Base-by-base conservation (phyloP, 441 rosid genomes). In the Melastoma candidum region DNA sequence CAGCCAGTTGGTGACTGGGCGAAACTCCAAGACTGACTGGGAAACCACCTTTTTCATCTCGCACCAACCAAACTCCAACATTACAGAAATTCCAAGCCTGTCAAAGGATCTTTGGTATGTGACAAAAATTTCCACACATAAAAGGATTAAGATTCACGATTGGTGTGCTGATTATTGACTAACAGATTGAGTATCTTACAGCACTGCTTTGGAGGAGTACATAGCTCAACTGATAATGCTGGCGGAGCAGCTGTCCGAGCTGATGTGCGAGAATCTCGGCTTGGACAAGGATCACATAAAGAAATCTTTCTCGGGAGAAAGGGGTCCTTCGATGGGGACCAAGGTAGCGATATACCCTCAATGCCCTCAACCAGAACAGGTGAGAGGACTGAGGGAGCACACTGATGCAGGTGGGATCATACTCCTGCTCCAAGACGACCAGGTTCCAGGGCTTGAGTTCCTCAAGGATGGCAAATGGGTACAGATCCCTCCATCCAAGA, bases 191-290 rank as follows among this genome's bases (percentile, higher is more conserved):
- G 41, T 36, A 36, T 4, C 22, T 55, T 27, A 57, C 94, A 85
- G 98, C 50, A 69, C 76, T 68, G 61, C 83, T 22, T 76, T 87
- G 82, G 85, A 81, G 12, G 84, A 77, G 53, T 85, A 87, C 76
- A 72, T 82, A 39, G 61, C 68, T 61, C 83, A 75, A 59, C 59
- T 90, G 46, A 68, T 83, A 44, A 67, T 71, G 60, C 74, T 88
- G 11, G 86, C 94, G 8, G 87, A 85, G 77, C 69, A 68, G 46
- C 74, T 84, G 44, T 75, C 87, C 0, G 83, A 75, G 54, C 77
- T 85, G 65, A 83, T 85, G 80, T 72, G 81, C 47, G 90, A 80
- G 77, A 92, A 84, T 64, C 97, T 92, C 36, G 84, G 89, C 26
- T 64, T 92, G 47, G 77, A 73, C 46, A 73, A 76, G 9, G 64